Evolutionary conservation across 164 flowering plant species (phyloP).

Genomic region (Magnolia kwangsiensis): DNA sequence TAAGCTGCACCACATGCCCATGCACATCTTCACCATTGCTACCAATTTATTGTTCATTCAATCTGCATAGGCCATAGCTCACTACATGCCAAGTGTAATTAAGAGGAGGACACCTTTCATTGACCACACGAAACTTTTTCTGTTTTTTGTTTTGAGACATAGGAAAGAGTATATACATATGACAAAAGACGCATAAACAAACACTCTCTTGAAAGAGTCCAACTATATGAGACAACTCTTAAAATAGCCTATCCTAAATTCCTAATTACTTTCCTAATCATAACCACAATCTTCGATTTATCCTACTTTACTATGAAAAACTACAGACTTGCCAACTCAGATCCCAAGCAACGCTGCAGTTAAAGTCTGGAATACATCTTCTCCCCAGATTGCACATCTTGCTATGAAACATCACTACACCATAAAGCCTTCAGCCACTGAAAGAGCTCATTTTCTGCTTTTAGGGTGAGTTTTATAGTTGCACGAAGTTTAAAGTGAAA

Average conservation of each 20-base stretch:
- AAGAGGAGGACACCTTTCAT: neutral
- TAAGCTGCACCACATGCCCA: neutral
- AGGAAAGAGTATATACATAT: neutral
- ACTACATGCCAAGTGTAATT: neutral
- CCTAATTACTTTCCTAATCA: neutral
- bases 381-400: neutral
- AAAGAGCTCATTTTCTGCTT: neutral
- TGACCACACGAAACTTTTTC: neutral
- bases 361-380: neutral
- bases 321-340: neutral
- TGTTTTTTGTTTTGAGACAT: too few relatives aligned
- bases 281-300: neutral
- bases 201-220: neutral
- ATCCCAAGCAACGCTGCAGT: neutral
- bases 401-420: neutral
- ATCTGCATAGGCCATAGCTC: neutral
- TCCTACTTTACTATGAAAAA: too few relatives aligned
- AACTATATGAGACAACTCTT: neutral
- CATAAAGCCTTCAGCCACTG: neutral
- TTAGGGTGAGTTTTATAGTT: neutral
- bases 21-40: too few relatives aligned
- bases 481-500: neutral
- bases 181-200: too few relatives aligned
- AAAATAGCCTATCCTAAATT: too few relatives aligned
- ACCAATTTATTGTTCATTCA: too few relatives aligned